Conservation (phyloP, 1,284 basidiomycete species). For the Naganishia liquefaciens region DNA sequence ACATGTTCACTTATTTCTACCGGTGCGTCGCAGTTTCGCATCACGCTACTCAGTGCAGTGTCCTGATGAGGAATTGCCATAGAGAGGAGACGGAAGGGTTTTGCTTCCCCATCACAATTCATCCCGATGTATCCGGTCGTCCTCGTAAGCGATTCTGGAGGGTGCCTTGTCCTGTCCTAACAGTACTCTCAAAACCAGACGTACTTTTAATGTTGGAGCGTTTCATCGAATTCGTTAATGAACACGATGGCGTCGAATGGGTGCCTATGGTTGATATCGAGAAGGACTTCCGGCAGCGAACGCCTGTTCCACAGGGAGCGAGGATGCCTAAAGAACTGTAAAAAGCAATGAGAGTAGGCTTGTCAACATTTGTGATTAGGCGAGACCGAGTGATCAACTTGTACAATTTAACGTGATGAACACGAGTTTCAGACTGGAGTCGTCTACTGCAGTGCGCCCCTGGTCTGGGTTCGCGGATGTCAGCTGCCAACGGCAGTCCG, state of each 20-base stretch:
- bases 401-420: too few species aligned
- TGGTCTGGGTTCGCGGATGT: too few species aligned
- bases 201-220: constrained; percentile 77
- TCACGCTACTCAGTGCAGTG: background rate
- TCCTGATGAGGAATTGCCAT: background rate
- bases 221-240: constrained; percentile 76
- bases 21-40: constrained; percentile 23
- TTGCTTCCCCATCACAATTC: constrained; percentile 73
- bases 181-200: constrained; percentile 40
- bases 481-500: too few species aligned
- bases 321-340: constrained; percentile 41
- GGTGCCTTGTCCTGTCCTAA: background rate
- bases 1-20: constrained; percentile 70
- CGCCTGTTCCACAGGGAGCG: constrained; percentile 39
- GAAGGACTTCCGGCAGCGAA: constrained; percentile 41
- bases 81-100: constrained; percentile 65
- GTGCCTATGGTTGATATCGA: constrained; percentile 61
- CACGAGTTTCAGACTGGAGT: too few species aligned
- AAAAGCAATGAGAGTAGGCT: background rate
- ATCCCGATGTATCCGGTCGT: constrained; percentile 68
- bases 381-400: too few species aligned
- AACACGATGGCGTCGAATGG: constrained; percentile 70
- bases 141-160: constrained; percentile 40
- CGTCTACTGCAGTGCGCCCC: too few species aligned
- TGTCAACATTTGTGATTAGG: too few species aligned